phyloP scores from a whole-genome alignment of 495 filamentous ascomycete species.

The Friedmanniomyces endolithicus region DNA sequence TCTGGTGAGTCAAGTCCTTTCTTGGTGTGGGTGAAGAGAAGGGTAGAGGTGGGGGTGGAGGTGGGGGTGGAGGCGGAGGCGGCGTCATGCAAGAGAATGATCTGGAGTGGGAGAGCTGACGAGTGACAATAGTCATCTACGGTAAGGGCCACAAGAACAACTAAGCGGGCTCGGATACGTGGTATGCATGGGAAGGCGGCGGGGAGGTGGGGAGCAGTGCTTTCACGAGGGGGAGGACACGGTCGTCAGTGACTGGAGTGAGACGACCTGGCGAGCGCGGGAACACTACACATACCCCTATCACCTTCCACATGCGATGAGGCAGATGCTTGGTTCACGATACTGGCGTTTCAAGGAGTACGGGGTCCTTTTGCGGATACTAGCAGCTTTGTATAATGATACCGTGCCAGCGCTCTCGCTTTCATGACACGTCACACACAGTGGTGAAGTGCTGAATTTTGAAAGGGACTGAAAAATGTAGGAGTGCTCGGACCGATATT shows the following conservation, averaged over 20 bases:
- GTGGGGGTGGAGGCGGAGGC: too few species aligned
- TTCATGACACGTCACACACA: too few species aligned
- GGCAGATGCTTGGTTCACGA: not conserved
- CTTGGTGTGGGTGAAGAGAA: too few species aligned
- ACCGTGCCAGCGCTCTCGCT: too few species aligned
- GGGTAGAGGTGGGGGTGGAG: too few species aligned
- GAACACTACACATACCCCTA: not conserved
- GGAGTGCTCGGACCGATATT: not conserved
- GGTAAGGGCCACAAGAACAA: slow-evolving; percentile 8
- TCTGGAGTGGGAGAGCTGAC: not conserved
- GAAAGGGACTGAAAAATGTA: not conserved
- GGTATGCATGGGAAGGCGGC: too few species aligned
- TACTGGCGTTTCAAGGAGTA: slow-evolving; percentile 1
- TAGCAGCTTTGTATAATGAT: not conserved
- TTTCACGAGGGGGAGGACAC: not conserved
- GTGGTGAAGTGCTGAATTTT: too few species aligned
- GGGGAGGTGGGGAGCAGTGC: not conserved
- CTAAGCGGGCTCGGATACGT: too few species aligned
- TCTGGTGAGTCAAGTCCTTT: slow-evolving; percentile 43
- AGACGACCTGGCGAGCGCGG: not conserved
- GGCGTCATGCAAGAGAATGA: not conserved
- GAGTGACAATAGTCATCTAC: slow-evolving; percentile 2
- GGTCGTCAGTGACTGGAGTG: not conserved
- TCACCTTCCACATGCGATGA: not conserved
- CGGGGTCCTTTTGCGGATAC: not conserved